Percentiles rank a stretch among this genome's conserved stretches.
Conservation (phyloP, 768 basidiomycete genomes). For the Xanthoconium purpureum region DNA sequence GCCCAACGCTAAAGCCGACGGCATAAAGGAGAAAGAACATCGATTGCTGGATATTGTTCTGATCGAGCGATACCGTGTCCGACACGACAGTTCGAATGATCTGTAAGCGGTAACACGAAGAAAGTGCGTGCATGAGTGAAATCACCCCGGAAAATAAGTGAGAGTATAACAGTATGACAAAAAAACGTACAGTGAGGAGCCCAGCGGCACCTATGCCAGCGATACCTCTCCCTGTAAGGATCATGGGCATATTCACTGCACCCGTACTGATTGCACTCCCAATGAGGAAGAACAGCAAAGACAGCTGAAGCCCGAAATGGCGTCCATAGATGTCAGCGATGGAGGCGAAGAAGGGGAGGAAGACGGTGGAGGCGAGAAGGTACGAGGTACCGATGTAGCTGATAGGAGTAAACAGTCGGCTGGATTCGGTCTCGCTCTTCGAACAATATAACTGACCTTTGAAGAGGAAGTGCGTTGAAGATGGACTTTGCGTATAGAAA, state of each 20-base stretch:
- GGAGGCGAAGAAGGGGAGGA: conserved; percentile 49
- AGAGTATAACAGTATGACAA: not conserved
- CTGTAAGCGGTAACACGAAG: conserved; percentile 9
- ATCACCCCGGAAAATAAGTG: not conserved
- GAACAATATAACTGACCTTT: conserved; percentile 17
- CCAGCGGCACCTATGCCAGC: conserved; percentile 51
- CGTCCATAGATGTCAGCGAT: conserved; percentile 51
- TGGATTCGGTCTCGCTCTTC: not conserved
- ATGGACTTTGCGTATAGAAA: conserved; percentile 18
- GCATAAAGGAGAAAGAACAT: conserved; percentile 43
- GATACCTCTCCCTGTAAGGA: conserved; percentile 46
- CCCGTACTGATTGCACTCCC: conserved; percentile 49
- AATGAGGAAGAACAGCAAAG: conserved; percentile 43
- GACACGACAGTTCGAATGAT: conserved; percentile 43
- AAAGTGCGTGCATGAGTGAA: not conserved
- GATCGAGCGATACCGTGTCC: conserved; percentile 41
- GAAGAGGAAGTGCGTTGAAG: conserved; percentile 26
- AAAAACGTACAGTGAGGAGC: conserved; percentile 31
- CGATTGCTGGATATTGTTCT: conserved; percentile 42
- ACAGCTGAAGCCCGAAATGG: conserved; percentile 43
- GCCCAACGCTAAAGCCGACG: conserved; percentile 43
- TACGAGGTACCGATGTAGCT: conserved; percentile 52
- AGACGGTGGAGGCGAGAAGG: conserved; percentile 50
- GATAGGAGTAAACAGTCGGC: not conserved
- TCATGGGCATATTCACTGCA: conserved; percentile 42